Base-by-base conservation (phyloP, 1,139 yeast genomes). In the Lodderomyces margitis region DNA sequence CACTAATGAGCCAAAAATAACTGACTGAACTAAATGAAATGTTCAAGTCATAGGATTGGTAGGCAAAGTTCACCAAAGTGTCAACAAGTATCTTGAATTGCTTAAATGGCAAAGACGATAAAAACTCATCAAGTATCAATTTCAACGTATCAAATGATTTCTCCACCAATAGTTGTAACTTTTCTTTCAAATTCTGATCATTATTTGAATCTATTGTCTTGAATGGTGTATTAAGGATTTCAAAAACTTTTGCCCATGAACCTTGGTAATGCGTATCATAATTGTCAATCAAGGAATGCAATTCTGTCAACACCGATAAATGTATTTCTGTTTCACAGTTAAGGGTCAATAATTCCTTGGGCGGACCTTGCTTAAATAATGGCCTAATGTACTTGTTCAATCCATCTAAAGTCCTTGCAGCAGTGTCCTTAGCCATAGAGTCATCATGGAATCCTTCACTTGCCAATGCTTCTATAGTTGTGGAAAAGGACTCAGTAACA, bases 1-100 rank as follows among this genome's bases (percentile, higher is more conserved):
- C 98, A 51, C 96, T 85, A 7, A 91, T 78, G 25, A 85, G 62
- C 98, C 98, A 92, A 56, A 88, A 91, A 53, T 88, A 87, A 53
- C 96, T 87, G 7, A 89, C 86, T 0, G 96, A 82, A 41, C 95
- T 87, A 57, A 91, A 89, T 0, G 96, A 87, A 27, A 88, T 86
- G 57, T 92, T 92, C 51, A 91, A 63, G 51, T 89, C 96, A 47
- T 68, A 71, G 2, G 62, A 63, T 54, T 92, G 98, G 10, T 72
- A 63, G 36, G 88, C 83, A 59, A 88, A 92, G 47, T 80, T 75
- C 49, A 74, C 77, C 34, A 91, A 68, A 1, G 91, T 81, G 49
- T 87, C 88, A 45, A 88, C 80, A 25, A 89, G 73, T 5, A 74
- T 69, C 46, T 74, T 76, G 37, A 87, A 68, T 42, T 84, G 83